Percentiles rank a stretch among this genome's conserved stretches.
Evolutionary conservation across 495 filamentous ascomycete genomes (phyloP).

Genomic region (Cairneyella variabilis): DNA sequence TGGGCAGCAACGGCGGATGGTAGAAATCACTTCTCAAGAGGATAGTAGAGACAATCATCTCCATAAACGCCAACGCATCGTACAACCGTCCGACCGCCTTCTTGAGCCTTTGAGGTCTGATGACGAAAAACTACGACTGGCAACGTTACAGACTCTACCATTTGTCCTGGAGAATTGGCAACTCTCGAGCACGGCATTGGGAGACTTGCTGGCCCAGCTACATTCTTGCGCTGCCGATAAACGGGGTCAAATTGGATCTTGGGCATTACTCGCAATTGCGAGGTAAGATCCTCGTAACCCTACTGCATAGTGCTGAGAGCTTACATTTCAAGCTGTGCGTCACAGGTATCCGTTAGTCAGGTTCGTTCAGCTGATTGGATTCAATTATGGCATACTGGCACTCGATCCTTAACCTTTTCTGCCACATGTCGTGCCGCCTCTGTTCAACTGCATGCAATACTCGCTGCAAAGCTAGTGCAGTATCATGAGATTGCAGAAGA

Average conservation of each 20-base stretch:
- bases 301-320: neutral
- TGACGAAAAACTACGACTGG: constrained; percentile 52
- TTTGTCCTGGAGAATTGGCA: constrained; percentile 45
- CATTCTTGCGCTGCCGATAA: constrained; percentile 22
- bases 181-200: constrained; percentile 1
- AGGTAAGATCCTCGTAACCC: constrained; percentile 19
- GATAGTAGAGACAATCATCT: constrained; percentile 32
- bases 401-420: constrained; percentile 64
- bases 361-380: constrained; percentile 49
- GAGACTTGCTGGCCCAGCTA: constrained; percentile 35
- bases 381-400: constrained; percentile 69
- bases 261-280: constrained; percentile 27
- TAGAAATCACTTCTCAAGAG: constrained; percentile 21
- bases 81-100: constrained; percentile 55
- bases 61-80: constrained; percentile 61
- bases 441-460: constrained; percentile 63
- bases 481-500: constrained; percentile 59
- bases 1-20: constrained; percentile 15
- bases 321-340: constrained; percentile 39
- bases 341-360: constrained; percentile 30
- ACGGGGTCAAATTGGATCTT: constrained; percentile 24
- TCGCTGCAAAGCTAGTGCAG: constrained; percentile 58
- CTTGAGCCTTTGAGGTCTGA: constrained; percentile 55
- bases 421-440: constrained; percentile 76
- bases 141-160: constrained; percentile 73